Conservation (phyloP, 225 moss, liverwort and hornwort genomes). For the Climacium dendroides region DNA sequence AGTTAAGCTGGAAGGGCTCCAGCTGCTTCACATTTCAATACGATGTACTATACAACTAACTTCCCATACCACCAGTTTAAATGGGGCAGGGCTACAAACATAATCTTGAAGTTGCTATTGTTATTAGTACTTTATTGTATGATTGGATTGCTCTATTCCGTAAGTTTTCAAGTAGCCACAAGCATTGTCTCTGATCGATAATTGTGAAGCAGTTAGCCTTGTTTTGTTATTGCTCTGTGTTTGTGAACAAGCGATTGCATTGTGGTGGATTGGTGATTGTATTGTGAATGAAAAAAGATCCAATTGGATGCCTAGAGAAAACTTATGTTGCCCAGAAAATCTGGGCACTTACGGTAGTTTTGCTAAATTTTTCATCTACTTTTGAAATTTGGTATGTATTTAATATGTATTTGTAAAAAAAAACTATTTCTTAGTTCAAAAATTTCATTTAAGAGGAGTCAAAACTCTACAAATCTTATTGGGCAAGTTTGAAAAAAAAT, state of each 20-base stretch:
- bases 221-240: neutral
- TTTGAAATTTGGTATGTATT: neutral
- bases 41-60: neutral
- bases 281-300: neutral
- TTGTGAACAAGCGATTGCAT: neutral
- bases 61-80: neutral
- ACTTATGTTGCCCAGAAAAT: neutral
- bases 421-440: neutral
- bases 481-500: neutral
- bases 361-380: neutral
- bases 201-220: neutral
- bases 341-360: fast-evolving
- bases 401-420: neutral
- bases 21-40: neutral
- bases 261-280: neutral
- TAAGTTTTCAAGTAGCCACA: neutral
- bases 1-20: neutral
- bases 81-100: neutral
- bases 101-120: neutral
- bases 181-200: neutral
- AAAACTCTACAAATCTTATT: neutral
- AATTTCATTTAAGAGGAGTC: neutral
- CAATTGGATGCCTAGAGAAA: neutral
- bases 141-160: neutral
- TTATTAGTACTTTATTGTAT: neutral